Conservation (phyloP, 768 basidiomycete species). For the Rhizopogon vinicolor region DNA sequence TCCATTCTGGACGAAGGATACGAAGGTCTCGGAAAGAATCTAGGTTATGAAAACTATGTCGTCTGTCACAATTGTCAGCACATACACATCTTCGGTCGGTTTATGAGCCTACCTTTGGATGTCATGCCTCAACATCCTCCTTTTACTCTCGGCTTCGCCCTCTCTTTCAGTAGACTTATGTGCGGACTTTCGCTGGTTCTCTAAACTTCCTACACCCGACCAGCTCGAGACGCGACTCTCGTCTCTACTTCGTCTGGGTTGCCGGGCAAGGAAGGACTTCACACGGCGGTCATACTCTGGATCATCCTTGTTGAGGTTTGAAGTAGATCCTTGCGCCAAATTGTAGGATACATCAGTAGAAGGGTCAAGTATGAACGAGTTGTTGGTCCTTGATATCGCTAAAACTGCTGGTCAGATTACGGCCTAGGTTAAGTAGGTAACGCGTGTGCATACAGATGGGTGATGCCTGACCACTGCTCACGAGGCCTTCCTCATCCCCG, state of each 20-base stretch:
- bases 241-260: neutral
- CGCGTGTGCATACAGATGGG: conserved; percentile 51
- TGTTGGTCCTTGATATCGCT: conserved; percentile 21
- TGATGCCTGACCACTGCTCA: conserved; percentile 77
- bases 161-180: conserved; percentile 8
- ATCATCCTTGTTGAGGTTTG: neutral
- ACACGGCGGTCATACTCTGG: conserved; percentile 32
- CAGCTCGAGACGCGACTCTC: conserved; percentile 46
- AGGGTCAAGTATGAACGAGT: conserved; percentile 19
- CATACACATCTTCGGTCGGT: neutral
- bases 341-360: conserved; percentile 20
- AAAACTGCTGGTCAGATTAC: conserved; percentile 1
- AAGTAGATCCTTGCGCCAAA: neutral
- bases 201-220: conserved; percentile 31
- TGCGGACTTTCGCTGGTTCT: conserved; percentile 7
- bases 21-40: conserved; percentile 41
- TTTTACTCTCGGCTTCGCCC: conserved; percentile 5
- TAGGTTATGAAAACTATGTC: conserved; percentile 66
- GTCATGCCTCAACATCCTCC: neutral
- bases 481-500: conserved; percentile 58
- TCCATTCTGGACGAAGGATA: conserved; percentile 53
- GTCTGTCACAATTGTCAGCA: conserved; percentile 23
- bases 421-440: neutral
- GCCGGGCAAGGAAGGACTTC: conserved; percentile 13
- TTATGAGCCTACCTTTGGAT: neutral